phyloP scores from a whole-genome alignment of 225 moss, liverwort and hornwort genomes.

The Antitrichia curtipendula region DNA sequence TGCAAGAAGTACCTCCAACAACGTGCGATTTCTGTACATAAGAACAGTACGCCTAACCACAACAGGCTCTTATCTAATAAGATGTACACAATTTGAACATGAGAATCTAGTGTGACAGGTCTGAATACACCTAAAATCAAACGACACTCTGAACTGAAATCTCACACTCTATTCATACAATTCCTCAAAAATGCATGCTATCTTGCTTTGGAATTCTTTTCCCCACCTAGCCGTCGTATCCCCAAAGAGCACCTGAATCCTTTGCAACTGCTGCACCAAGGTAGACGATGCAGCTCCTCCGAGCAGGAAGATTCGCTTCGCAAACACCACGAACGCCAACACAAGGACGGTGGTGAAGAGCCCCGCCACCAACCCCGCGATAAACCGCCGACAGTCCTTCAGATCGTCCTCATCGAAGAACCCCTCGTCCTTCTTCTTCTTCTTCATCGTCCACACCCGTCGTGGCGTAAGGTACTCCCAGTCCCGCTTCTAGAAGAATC shows the following conservation, averaged over 20 bases:
- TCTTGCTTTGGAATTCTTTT: neutral
- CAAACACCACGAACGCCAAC: conserved; percentile 3
- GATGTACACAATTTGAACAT: neutral
- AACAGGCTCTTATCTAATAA: neutral
- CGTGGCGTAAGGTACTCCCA: neutral
- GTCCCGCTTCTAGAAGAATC: neutral
- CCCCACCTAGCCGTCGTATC: neutral
- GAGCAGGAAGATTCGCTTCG: neutral
- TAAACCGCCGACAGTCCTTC: conserved; percentile 14
- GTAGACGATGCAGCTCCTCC: neutral
- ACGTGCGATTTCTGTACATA: neutral
- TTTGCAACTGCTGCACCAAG: neutral
- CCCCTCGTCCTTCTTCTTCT: neutral
- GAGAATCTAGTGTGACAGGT: neutral
- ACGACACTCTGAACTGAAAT: neutral
- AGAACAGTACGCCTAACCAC: neutral
- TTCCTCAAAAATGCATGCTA: neutral
- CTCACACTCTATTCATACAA: neutral
- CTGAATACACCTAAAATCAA: neutral
- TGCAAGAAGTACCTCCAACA: neutral
- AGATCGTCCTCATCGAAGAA: conserved; percentile 10
- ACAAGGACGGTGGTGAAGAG: conserved; percentile 1
- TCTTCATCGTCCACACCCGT: neutral
- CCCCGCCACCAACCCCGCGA: conserved; percentile 19
- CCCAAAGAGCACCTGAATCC: neutral